Base-by-base conservation (phyloP, 1,284 basidiomycete genomes). In the Moesziomyces globuligerus region DNA sequence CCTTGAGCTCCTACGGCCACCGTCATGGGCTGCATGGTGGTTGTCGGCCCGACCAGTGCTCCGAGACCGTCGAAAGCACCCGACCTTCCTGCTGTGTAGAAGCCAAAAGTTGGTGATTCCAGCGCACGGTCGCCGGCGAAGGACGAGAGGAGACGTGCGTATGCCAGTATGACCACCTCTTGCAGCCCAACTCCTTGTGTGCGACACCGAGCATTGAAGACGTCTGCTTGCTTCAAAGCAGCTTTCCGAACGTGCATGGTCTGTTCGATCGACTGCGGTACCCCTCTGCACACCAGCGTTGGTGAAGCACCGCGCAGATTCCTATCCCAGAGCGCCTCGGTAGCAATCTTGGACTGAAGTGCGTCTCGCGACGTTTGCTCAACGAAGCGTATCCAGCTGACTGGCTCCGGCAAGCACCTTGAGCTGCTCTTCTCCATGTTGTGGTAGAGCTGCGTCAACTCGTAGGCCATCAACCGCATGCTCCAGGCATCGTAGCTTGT, bases 401-500 rank as follows among this genome's bases (percentile, higher is more conserved):
- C 15, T 1, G 48, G 38, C 4, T 18, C 21, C 15, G 18, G 38
- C 25, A 40, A n/a, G 15, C 2, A 18, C 26, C 23, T 8, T 4
- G 23, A 21, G 15, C 23, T 29, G 18, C 13, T 13, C 4, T 34
- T 34, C 32, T 34, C 38, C n/a, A 49, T 26, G 13, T 15, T 34
- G 7, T 42, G 48, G 38, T 51, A 58, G 5, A 50, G 18, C 24
- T 51, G 28, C 5, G 23, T 11, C 17, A 58, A 34, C 25, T 58
- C 48, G 17, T 7, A 15, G 5, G 41, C 39, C 54, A 57, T 39
- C 42, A 45, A 26, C 3, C 54, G 54, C 42, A 50, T 57, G 37
- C 48, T 57, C 48, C 54, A 57, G 20, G 48, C 53, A 38, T 55
- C 53, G 46, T 55, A 55, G 36, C 53, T 48, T 5, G 53, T 48